Evolutionary conservation across 2,329 filamentous ascomycete genomes (phyloP).

Genomic region (Nemania sp.): DNA sequence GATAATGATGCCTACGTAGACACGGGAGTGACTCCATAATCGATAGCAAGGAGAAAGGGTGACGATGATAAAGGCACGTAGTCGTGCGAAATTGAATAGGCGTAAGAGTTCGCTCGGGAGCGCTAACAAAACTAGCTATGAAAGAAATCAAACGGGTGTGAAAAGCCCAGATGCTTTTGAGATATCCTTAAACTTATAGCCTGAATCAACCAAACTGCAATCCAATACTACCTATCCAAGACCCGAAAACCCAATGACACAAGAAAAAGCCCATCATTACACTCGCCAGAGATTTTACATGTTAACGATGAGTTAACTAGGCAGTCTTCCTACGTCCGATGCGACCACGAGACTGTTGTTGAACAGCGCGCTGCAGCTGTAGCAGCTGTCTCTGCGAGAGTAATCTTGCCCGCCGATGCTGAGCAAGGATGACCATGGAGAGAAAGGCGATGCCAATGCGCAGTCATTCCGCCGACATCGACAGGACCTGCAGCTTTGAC

Average conservation of each 20-base stretch:
- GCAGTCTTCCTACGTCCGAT: slow-evolving; percentile 4
- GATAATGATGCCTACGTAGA: too few relatives aligned
- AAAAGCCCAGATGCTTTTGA: slow-evolving; percentile 5
- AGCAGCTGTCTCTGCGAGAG: slow-evolving; percentile 16
- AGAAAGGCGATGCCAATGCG: slow-evolving; percentile 2
- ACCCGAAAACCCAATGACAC: not conserved
- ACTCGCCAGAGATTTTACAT: slow-evolving; percentile 11
- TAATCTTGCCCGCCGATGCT: slow-evolving; percentile 1
- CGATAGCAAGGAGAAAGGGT: not conserved
- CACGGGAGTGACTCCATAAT: too few relatives aligned
- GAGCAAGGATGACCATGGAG: slow-evolving; percentile 8
- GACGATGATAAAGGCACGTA: too few relatives aligned
- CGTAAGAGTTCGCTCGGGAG: not conserved
- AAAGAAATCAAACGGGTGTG: too few relatives aligned
- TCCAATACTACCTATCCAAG: slow-evolving; percentile 5
- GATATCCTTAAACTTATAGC: not conserved
- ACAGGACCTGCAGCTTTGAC: not conserved
- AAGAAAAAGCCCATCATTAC: slow-evolving; percentile 1
- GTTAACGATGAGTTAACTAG: not conserved
- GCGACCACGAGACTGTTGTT: slow-evolving; percentile 4
- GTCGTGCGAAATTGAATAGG: not conserved
- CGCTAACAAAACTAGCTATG: not conserved
- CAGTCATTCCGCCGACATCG: slow-evolving; percentile 10
- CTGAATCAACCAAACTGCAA: slow-evolving; percentile 12
- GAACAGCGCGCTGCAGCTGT: slow-evolving; percentile 15